Evolutionary conservation across 2,329 filamentous ascomycete genomes (phyloP).

Genomic region (Biscogniauxia mediterranea): DNA sequence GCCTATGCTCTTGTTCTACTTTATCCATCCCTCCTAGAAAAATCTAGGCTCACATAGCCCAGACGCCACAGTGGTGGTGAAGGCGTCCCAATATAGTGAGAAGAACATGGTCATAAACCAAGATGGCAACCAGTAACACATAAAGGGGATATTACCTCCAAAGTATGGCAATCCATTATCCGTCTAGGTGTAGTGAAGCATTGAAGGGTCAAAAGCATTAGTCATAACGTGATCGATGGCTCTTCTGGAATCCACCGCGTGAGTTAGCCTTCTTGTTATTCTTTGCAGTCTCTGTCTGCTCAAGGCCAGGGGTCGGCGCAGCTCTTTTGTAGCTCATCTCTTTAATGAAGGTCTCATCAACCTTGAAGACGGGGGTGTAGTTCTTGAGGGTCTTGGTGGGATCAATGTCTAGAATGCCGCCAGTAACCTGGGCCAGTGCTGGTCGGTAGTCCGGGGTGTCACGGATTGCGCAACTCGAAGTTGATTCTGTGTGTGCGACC

Average conservation of each 20-base stretch:
- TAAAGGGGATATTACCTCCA: neutral
- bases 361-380: neutral
- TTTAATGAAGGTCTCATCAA: neutral
- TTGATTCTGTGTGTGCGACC: constrained; percentile 47
- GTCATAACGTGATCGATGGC: neutral
- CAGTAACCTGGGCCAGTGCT: constrained; percentile 41
- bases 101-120: neutral
- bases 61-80: neutral
- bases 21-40: neutral
- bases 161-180: neutral
- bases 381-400: constrained; percentile 35
- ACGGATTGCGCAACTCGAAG: constrained; percentile 42
- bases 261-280: neutral
- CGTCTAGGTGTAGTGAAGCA: neutral
- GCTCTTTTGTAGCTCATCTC: neutral
- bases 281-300: neutral
- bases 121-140: neutral
- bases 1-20: neutral
- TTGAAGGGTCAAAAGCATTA: neutral
- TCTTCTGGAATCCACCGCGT: neutral
- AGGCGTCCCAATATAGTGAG: neutral
- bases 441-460: constrained; percentile 38
- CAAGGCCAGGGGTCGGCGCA: neutral
- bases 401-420: constrained; percentile 36
- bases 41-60: neutral